Evolutionary conservation across 2,329 filamentous ascomycete species (phyloP).

Genomic region (Daldinia sp.): DNA sequence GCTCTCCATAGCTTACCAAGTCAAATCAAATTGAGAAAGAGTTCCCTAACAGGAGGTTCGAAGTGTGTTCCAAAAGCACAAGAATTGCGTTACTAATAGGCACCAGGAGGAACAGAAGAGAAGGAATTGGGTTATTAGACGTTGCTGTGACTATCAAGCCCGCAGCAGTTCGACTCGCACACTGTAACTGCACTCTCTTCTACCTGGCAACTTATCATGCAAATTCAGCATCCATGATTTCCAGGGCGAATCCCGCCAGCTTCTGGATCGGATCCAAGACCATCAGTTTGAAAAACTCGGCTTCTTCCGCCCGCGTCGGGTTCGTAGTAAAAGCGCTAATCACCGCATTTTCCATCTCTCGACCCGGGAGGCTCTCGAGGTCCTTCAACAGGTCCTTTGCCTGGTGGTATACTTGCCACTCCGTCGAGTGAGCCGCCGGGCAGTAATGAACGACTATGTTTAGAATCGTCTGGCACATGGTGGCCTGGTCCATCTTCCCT

Average conservation of each 20-base stretch:
- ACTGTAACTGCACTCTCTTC: background rate
- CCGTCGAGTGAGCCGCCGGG: constrained; percentile 57
- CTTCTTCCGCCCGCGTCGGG: constrained; percentile 55
- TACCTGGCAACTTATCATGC: constrained; percentile 31
- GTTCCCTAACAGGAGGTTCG: no score
- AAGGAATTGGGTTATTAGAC: background rate
- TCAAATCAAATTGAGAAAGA: constrained; percentile 22
- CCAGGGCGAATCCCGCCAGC: constrained; percentile 61
- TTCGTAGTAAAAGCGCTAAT: constrained; percentile 60
- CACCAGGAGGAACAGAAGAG: background rate
- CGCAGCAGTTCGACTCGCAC: constrained; percentile 1
- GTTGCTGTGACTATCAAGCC: background rate
- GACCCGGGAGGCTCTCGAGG: constrained; percentile 60
- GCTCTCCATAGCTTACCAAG: constrained; percentile 28
- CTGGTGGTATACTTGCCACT: constrained; percentile 60
- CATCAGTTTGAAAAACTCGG: constrained; percentile 63
- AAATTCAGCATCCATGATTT: constrained; percentile 59
- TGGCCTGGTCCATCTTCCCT: constrained; percentile 63
- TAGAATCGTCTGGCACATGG: constrained; percentile 65
- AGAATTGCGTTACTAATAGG: constrained; percentile 12
- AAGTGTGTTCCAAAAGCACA: constrained; percentile 1
- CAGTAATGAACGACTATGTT: constrained; percentile 60
- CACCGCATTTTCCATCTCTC: constrained; percentile 59
- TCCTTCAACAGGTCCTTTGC: constrained; percentile 63
- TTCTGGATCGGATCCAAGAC: constrained; percentile 62